Base-by-base conservation (phyloP, 2,329 filamentous ascomycete genomes). In the Botrytis aclada region DNA sequence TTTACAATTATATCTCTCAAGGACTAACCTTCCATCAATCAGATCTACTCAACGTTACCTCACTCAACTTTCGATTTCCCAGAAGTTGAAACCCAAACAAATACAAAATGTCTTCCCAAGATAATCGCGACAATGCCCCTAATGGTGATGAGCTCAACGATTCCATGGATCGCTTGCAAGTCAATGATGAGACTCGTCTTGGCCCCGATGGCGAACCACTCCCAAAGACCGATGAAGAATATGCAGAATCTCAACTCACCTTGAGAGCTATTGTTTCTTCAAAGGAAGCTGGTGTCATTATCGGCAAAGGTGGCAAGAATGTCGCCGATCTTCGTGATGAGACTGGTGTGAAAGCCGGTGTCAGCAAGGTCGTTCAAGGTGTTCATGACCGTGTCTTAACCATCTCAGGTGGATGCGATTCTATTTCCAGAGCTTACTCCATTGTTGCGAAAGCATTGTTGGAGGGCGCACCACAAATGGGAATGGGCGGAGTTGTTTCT, bases 231-330 rank as follows among this genome's bases (percentile, higher is more conserved):
- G 96, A 99, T 79, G 95, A 98, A 82, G 96, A 99, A 84, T 99
- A 99, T 82, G 94, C 94, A 69, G 90, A 94, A 82, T 90, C 95
- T 70, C 93, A 97, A 84, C 88, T 99, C 80, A 99, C 96, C 75
- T 89, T 99, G 76, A 93, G 96, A 82, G 96, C 96, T 79, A 98
- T 99, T 82, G 96, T 99, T 78, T 98, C 96, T 47, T 98, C 96
- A 83, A 98, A 98, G 86, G 96, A 99, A 85, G 96, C 96, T 74
- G 96, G 96, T 81, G 94, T 99, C 80, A 98, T 99, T 83, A 99
- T 99, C 83, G 96, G 96, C 83, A 99, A 99, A 86, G 94, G 92
- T 73, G 96, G 96, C 81, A 97, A 98, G 88, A 98, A 99, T 81
- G 96, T 99, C 72, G 96, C 96, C 65, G 95, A 98, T 81, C 88